phyloP scores from a whole-genome alignment of 225 moss, liverwort and hornwort genomes.

The Climacium dendroides region DNA sequence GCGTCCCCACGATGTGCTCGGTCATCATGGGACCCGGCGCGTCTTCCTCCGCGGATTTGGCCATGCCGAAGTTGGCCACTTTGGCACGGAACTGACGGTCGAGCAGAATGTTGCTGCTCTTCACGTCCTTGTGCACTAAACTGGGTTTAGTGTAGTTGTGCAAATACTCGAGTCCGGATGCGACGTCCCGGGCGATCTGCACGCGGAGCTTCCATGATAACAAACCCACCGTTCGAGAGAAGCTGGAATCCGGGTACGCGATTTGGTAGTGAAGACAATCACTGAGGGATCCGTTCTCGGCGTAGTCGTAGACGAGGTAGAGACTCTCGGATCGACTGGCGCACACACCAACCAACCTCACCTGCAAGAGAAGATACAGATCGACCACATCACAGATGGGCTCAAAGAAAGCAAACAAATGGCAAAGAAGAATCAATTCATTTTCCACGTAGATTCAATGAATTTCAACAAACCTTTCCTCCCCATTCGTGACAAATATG shows the following conservation, averaged over 20 bases:
- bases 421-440: neutral
- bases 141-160: constrained; percentile 71
- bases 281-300: constrained; percentile 73
- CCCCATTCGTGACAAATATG: neutral
- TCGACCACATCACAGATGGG: neutral
- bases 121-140: constrained; percentile 77
- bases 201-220: constrained; percentile 53
- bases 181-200: constrained; percentile 64
- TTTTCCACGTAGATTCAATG: neutral
- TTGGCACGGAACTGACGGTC: constrained; percentile 62
- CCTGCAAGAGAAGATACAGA: neutral
- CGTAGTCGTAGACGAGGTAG: constrained; percentile 67
- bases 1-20: constrained; percentile 60
- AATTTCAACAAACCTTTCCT: neutral
- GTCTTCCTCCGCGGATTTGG: constrained; percentile 24
- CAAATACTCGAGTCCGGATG: constrained; percentile 71
- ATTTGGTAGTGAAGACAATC: constrained; percentile 54
- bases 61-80: constrained; percentile 75
- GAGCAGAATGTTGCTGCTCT: constrained; percentile 66
- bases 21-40: constrained; percentile 41
- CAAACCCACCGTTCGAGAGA: constrained; percentile 32
- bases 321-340: constrained; percentile 41
- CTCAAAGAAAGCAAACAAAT: neutral
- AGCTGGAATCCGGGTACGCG: constrained; percentile 9
- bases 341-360: constrained; percentile 61